Evolutionary conservation across 192 early-diverging fungal species (phyloP), one percentile per base, ranked within the genome.

Genomic region (Thamnidium elegans): DNA sequence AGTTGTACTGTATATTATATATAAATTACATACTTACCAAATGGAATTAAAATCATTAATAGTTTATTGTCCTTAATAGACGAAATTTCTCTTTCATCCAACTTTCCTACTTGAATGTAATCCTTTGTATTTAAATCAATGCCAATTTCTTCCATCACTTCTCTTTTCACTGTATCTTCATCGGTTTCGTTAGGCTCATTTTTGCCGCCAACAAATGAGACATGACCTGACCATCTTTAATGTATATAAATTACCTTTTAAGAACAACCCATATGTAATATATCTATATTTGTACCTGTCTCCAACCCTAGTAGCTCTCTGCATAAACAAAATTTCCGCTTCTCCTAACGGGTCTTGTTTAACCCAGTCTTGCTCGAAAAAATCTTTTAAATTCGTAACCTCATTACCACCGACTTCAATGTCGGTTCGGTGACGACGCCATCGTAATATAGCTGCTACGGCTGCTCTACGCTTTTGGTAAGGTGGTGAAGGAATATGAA

Each of bases 141-240:
- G 3, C 71, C 71, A 26, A 73, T 9, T 26, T 73, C 71, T 42
- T 73, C 71, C 23, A 48, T 15, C 7, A 67, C 66, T 45, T 73
- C 71, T 39, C 71, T 23, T 23, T 59, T 43, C 7, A 50, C 66
- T 7, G 71, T 73, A 7, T 73, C 71, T 23, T 45, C 21, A 34
- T 73, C 71, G 10, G 71, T 73, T 51, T 73, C 71, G n/a, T 47
- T 48, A 13, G 45, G 20, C 46, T 73, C 71, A 17, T 64, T 64
- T 20, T 73, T 73, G 1, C 71, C 71, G 45, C 71, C 71, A 51
- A 62, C 61, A 54, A 68, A 73, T 2, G 61, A 60, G 14, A 73
- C 71, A 59, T 73, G 71, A 31, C 66, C 66, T 11, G 66, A 68
- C 65, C 69, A 71, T 36, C 69, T n/a, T n/a, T n/a, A n/a, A n/a